phyloP scores from a whole-genome alignment of 345 rosid genomes.

The Mercurialis annua region DNA sequence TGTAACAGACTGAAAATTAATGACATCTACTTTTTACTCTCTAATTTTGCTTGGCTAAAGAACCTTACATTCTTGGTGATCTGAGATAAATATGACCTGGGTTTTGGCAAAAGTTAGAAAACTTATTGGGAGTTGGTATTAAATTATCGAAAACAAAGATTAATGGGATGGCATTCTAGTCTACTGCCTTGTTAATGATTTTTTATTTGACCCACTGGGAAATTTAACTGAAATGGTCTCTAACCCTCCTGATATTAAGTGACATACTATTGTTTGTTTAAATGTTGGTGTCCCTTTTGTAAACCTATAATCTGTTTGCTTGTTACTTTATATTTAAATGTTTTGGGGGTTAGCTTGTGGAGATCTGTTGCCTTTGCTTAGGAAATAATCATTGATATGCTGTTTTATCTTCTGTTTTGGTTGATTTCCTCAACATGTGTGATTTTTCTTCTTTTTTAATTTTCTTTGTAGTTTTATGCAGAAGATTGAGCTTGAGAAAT shows the following conservation, averaged over 20 bases:
- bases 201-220: too few species aligned
- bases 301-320: background rate
- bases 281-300: background rate
- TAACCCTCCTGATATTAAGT: background rate
- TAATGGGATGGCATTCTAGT: background rate
- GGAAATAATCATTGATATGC: background rate
- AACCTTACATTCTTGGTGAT: background rate
- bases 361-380: background rate
- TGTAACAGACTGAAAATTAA: background rate
- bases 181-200: constrained; percentile 1
- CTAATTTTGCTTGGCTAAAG: background rate
- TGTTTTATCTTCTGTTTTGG: background rate
- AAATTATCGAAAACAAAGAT: background rate
- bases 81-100: background rate
- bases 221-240: too few species aligned
- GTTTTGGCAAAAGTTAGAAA: background rate
- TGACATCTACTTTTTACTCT: background rate
- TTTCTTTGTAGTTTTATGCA: background rate
- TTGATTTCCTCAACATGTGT: background rate
- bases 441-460: background rate
- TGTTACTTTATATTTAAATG: background rate
- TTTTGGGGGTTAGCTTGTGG: background rate
- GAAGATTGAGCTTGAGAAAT: background rate
- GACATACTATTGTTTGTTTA: background rate
- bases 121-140: background rate